A percentile compares a stretch with the other conserved stretches of the same genome.
phyloP scores from a whole-genome alignment of 1,139 yeast species.

The Protomyces pachydermus region DNA sequence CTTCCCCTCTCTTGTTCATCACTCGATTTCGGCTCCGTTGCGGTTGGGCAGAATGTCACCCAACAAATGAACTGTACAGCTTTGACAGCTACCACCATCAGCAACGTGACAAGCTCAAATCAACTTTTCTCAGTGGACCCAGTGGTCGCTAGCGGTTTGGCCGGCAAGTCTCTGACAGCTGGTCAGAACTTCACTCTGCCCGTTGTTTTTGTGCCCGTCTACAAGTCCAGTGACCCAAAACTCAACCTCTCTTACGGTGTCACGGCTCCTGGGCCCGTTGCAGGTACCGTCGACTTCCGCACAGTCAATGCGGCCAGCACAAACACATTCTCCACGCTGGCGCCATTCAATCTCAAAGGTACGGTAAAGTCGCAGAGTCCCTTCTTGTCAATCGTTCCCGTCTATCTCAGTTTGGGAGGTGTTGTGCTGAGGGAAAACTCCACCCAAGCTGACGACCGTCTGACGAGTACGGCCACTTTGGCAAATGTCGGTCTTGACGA shows the following conservation, averaged over 20 bases:
- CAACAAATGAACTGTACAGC: slow-evolving; percentile 1
- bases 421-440: not conserved
- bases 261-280: not conserved
- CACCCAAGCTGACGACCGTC: not conserved
- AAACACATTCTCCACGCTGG: not conserved
- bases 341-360: not conserved
- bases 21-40: slow-evolving; percentile 1
- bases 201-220: slow-evolving; percentile 1
- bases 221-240: not conserved
- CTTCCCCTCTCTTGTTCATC: slow-evolving; percentile 1
- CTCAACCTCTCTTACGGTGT: slow-evolving; percentile 4
- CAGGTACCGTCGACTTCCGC: slow-evolving; percentile 1
- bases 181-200: slow-evolving; percentile 1
- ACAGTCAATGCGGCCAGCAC: not conserved
- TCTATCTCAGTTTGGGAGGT: not conserved
- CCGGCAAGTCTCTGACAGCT: not conserved
- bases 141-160: not conserved
- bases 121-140: not conserved
- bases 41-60: not conserved
- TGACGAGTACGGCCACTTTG: not conserved
- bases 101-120: not conserved
- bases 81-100: not conserved
- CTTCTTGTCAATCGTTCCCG: not conserved
- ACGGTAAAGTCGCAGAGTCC: not conserved
- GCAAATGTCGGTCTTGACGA: not conserved